These are phyloP conservation scores for Coniochaeta sp. DNA, from an alignment of 2,329 filamentous ascomycete genomes.

Conservation along the genomic window DNA sequence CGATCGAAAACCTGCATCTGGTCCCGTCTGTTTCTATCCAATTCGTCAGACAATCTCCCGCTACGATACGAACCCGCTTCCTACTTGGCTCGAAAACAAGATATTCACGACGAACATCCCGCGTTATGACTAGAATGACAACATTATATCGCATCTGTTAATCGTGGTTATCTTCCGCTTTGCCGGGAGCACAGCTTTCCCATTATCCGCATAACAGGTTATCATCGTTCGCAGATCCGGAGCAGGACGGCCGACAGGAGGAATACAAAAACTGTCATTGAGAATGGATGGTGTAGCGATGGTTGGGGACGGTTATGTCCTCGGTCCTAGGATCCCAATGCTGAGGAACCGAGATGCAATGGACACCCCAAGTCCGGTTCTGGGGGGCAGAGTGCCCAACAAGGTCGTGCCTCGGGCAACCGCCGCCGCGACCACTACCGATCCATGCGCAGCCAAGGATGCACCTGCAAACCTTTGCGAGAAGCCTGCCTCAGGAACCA, in stretches of 20 bases:
- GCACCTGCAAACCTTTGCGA: constrained; percentile 42
- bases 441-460: not conserved
- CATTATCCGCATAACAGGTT: constrained; percentile 5
- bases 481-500: constrained; percentile 46
- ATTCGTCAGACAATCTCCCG: not conserved
- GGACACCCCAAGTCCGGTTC: constrained; percentile 8
- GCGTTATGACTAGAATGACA: constrained; percentile 17
- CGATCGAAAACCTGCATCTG: not conserved
- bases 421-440: constrained; percentile 11
- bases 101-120: constrained; percentile 6
- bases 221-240: not conserved
- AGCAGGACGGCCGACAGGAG: constrained; percentile 1
- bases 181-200: not conserved
- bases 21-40: not conserved
- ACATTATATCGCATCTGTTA: constrained; percentile 7
- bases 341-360: constrained; percentile 5
- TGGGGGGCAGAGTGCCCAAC: constrained; percentile 9
- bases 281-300: constrained; percentile 13
- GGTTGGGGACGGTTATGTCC: constrained; percentile 9
- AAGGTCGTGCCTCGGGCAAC: constrained; percentile 3
- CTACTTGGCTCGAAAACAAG: not conserved
- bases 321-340: constrained; percentile 15
- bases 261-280: constrained; percentile 5
- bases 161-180: constrained; percentile 6
- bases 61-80: constrained; percentile 1